Evolutionary conservation across 768 basidiomycete genomes (phyloP), one percentile per base, ranked within the genome.

Genomic region (Lactarius sp.): DNA sequence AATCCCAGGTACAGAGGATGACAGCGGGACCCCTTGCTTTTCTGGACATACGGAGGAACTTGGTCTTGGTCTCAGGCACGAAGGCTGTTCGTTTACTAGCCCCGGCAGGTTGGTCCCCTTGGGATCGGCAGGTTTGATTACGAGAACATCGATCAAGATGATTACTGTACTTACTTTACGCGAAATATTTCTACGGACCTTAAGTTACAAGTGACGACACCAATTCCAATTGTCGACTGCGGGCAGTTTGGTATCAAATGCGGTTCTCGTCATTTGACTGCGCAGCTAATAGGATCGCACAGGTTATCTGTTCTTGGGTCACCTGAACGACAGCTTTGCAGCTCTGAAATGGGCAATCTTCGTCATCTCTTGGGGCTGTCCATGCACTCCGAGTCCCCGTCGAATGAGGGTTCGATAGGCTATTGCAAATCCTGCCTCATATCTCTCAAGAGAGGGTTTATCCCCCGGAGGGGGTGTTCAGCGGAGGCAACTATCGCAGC

Each of bases 401-500:
- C 36, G 36, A 27, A 27, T 33, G 41, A 27, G 9, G 13, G 34
- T 22, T 36, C 9, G 27, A 20, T 58, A 69, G 68, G 49, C 62
- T 34, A 61, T 61, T 9, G 47, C 47, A 2, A 62, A 69, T 52
- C 36, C 62, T 14, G 42, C 20, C 60, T 34, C 3, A 69, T 56
- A 1, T 64, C 61, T 46, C 56, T 68, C 37, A 36, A 46, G 6
- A 71, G 71, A 37, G 73, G 70, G 6, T 69, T 72, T 42, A 59
- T 74, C 22, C 46, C 74, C 39, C 70, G 12, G 41, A 41, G 61
- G 0, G 74, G 72, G 8, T 52, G 56, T 16, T 74, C 71, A 0
- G 65, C 70, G 0, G 73, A 74, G 1, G 73, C 55, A 1, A 68
- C 70, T 7, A 42, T 70, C 22, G 64, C 71, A 18, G 69, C 70